Base-by-base conservation (phyloP, 768 basidiomycete species). In the Mycena chlorophos region DNA sequence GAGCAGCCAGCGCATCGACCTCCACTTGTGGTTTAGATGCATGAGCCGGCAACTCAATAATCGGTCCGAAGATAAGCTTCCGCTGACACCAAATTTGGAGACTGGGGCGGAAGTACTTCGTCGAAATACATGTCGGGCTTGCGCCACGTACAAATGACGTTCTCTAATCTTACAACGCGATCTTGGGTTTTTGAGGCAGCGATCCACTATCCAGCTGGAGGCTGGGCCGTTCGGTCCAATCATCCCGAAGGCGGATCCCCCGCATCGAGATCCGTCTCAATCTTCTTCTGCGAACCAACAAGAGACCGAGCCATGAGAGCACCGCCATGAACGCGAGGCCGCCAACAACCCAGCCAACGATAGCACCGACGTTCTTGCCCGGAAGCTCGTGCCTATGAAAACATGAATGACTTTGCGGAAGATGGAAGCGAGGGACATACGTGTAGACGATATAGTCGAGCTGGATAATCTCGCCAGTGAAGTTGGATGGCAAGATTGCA, bases 171-270 rank as follows among this genome's bases (percentile, higher is more conserved):
- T 20, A 46, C 22, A 46, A 26, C 5, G 25, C 45, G 8, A 12
- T 20, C 22, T 46, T 22, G 45, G 45, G 45, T n/a, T 55, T 55
- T 49, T 50, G 54, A 0, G 40, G 17, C 19, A 29, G 39, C 30
- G 48, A 29, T 4, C 51, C 50, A 22, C 25, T 34, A 17, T 26
- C 34, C 25, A 57, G 22, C 27, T 48, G 13, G n/a, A 56, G 27
- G n/a, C 43, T 53, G 17, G 52, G 47, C 19, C 54, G 53, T 19
- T 58, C 57, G 4, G 51, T 45, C 57, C 47, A 53, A 25, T 54
- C 5, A 34, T 58, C 57, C 1, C 39, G 30, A 8, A 58, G 40
- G 13, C 25, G 38, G 12, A 58, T 25, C 1, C 57, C 57, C 0
- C 47, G 26, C 23, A 25, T 53, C 4, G 51, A 53, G 2, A 58